These are phyloP conservation scores for Yarrowia phangngaensis DNA, from an alignment of 805 yeast genomes.

Conservation along the genomic window DNA sequence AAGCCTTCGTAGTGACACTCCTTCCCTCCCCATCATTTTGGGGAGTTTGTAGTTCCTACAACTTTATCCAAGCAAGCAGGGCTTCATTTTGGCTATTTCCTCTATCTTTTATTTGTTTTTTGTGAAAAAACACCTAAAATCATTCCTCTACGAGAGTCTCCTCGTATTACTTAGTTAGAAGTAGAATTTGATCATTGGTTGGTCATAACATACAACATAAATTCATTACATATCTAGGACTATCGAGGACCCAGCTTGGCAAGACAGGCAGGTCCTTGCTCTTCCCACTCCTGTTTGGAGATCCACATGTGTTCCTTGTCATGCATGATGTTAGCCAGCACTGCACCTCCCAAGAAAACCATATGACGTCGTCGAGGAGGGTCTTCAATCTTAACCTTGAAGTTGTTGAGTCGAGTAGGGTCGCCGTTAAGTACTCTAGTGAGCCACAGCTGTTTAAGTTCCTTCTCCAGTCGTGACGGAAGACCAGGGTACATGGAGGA, in stretches of 20 bases:
- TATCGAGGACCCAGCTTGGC: constrained; percentile 89
- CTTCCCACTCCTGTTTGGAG: constrained; percentile 94
- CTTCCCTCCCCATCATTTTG: too few species aligned
- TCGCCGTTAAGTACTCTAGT: constrained; percentile 83
- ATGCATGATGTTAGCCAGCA: constrained; percentile 94
- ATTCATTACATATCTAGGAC: too few species aligned
- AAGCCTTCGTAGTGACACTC: too few species aligned
- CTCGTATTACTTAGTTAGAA: too few species aligned
- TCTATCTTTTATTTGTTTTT: too few species aligned
- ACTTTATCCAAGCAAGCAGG: too few species aligned
- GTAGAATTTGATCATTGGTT: too few species aligned
- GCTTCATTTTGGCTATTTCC: too few species aligned
- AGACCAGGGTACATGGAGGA: constrained; percentile 98
- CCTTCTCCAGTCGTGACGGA: constrained; percentile 92
- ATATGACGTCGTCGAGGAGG: constrained; percentile 98
- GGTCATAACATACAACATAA: too few species aligned
- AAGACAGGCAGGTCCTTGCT: constrained; percentile 83
- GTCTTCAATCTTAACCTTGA: constrained; percentile 94
- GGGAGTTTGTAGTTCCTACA: too few species aligned
- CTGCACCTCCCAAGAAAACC: constrained; percentile 99
- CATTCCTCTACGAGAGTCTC: too few species aligned
- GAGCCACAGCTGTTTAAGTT: constrained; percentile 93
- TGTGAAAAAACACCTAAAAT: too few species aligned
- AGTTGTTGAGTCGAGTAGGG: constrained; percentile 73
- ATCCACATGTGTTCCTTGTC: constrained; percentile 99